Evolutionary conservation across 23 red algal genomes (phyloP), one percentile per base, ranked within the genome.

Genomic region (Cyanidioschyzon merolae): DNA sequence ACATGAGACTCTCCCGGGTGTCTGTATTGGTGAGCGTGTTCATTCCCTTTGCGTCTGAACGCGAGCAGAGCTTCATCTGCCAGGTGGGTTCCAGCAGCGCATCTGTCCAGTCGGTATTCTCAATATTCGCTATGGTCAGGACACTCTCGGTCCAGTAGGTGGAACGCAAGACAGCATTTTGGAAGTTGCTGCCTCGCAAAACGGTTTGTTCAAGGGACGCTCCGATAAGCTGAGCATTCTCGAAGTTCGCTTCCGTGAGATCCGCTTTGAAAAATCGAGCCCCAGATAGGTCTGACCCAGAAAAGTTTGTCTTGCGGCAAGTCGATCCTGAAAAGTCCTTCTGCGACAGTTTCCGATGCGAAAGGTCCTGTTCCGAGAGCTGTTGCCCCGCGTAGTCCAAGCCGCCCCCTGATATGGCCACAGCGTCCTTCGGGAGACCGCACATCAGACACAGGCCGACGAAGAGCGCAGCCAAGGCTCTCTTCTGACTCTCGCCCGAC

Each of bases 1-100:
- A 95, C 90, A 95, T 95, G 17, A 95, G 75, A 76, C 90, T 95
- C 31, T 88, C 90, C 41, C 90, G 79, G 37, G 90, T 95, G 39
- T 77, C 74, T 27, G 77, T 84, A 1, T 75, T 83, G 40, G 90
- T 95, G 25, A 41, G 74, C 34, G 79, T 57, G 74, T 95, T 95
- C 12, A 76, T 77, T 7, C 90, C 90, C 7, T 45, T 88, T 0
- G 83, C 90, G 79, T 95, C 90, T 29, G 58, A 39, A 31, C 90
- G 68, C 0, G 40, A 50, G 37, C 90, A 95, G 34, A 95, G 79
- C 76, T 82, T 82, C 26, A 57, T 34, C 29, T 82, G 41, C 3
- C 76, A 75, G 74, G 41, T 80, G 34, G 34, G 81, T 40, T 85
- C 84, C 26, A 95, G 76, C 40, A 95, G 76, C 58, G 85, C 90